Base-by-base conservation (phyloP, 177 flowering plant species). In the Vitis hybrid region DNA sequence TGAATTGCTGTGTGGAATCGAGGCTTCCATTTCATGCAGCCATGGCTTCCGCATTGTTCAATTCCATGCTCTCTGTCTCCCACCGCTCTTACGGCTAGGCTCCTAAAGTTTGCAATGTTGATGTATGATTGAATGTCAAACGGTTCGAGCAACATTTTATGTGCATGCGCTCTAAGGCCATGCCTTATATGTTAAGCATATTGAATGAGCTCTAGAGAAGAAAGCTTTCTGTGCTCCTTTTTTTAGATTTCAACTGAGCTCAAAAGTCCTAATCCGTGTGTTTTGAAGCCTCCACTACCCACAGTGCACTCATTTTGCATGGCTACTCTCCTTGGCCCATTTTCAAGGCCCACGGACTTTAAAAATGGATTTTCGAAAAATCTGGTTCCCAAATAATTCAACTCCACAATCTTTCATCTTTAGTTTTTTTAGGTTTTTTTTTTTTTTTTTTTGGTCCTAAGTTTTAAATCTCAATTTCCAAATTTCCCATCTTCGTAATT, bases 1-100 rank as follows among this genome's bases (percentile, higher is more conserved):
- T 82, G 83, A 82, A 87, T 74, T 64, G 81, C 76, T 79, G 80
- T 30, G 73, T 84, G 56, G 84, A 84, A 32, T 71, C 91, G 2
- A 67, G 84, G 86, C 72, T 89, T 60, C 93, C 93, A 11, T 84
- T 79, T 76, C 98, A 94, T 80, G 83, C 87, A 3, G 97, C 94
- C 11, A 93, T 97, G 11, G 92, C 98, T 56, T 87, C 95, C 45
- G 92, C 94, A 23, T 81, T 94, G 82, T 86, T 94, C 50, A 92
- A 82, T 71, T 94, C 98, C 4, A 89, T 89, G 91, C 84, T 89
- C 10, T 87, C 93, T 6, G 83, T 74, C 51, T 77, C 88, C 65
- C 82, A 75, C n/a, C 77, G 82, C 26, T 49, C 71, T 50, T 83
- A 67, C 39, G 85, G 87, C 39, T 86, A 88, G 91, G 79, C 77